Percentiles rank a stretch among this genome's conserved stretches.
phyloP scores from a whole-genome alignment of 768 basidiomycete genomes.

The Amanita rimosa region DNA sequence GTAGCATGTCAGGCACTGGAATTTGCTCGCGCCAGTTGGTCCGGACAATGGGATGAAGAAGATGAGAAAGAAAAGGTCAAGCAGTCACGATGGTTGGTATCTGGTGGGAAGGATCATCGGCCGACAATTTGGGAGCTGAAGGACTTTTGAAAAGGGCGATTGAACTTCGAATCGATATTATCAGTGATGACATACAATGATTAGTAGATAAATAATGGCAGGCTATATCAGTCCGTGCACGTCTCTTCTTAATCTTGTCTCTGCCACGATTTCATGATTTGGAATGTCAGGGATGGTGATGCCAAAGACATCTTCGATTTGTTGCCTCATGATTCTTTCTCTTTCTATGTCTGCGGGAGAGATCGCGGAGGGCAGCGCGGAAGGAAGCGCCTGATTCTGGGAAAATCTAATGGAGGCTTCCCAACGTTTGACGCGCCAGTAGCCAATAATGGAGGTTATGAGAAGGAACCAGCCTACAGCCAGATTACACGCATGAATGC shows the following conservation, averaged over 20 bases:
- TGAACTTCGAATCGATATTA: neutral
- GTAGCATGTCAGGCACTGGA: slow-evolving; percentile 61
- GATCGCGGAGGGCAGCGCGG: slow-evolving; percentile 21
- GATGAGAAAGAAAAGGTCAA: slow-evolving; percentile 28
- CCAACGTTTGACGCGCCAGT: slow-evolving; percentile 80
- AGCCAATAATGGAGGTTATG: slow-evolving; percentile 72
- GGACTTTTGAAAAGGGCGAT: slow-evolving; percentile 21
- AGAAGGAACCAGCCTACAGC: slow-evolving; percentile 80
- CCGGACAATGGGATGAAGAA: slow-evolving; percentile 38
- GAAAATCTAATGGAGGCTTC: slow-evolving; percentile 53
- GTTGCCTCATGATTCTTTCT: slow-evolving; percentile 38
- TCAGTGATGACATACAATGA: neutral
- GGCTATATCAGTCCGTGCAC: slow-evolving; percentile 41
- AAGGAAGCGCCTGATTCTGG: slow-evolving; percentile 15
- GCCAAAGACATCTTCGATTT: slow-evolving; percentile 42
- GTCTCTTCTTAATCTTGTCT: slow-evolving; percentile 36
- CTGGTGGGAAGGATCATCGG: slow-evolving; percentile 56
- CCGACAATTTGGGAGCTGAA: slow-evolving; percentile 66
- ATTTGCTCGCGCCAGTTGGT: slow-evolving; percentile 26
- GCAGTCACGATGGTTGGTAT: slow-evolving; percentile 51
- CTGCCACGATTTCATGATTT: slow-evolving; percentile 20
- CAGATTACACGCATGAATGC: neutral
- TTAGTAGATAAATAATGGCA: neutral
- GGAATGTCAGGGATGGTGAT: slow-evolving; percentile 15
- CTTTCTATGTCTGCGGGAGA: slow-evolving; percentile 26